These are phyloP conservation scores for Psidium guajava DNA, from an alignment of 345 rosid genomes.

Conservation along the genomic window DNA sequence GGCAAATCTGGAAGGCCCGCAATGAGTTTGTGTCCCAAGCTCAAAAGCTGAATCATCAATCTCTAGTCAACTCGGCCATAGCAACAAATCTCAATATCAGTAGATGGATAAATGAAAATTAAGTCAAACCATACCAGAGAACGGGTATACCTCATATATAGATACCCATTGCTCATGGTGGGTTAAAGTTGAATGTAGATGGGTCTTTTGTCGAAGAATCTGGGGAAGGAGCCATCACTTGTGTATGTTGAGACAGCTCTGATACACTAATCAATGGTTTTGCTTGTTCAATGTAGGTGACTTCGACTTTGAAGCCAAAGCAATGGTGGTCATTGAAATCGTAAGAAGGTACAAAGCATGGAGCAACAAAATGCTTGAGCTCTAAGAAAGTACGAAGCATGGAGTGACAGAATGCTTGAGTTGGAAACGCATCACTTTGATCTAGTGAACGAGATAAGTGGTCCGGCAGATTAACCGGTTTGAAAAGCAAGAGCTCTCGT, in stretches of 20 bases:
- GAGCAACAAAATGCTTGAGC: too few species aligned
- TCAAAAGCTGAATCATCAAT: not conserved
- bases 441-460: too few species aligned
- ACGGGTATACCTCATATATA: not conserved
- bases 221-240: not conserved
- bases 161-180: not conserved
- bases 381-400: not conserved
- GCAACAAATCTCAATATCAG: not conserved
- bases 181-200: not conserved
- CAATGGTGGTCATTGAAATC: not conserved
- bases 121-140: not conserved
- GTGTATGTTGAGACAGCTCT: rapidly evolving
- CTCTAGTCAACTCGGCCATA: not conserved
- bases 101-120: not conserved
- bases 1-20: rapidly evolving
- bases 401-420: too few species aligned
- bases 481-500: not conserved
- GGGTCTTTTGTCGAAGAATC: not conserved
- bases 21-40: not conserved
- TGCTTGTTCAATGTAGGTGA: not conserved
- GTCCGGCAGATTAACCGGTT: not conserved
- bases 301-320: not conserved
- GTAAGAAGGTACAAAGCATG: not conserved
- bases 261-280: rapidly evolving
- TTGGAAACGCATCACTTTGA: not conserved